A percentile compares a stretch with the other conserved stretches of the same genome.
Conservation (phyloP, 2,329 filamentous ascomycete genomes). For the Dactylellina parvicollis region DNA sequence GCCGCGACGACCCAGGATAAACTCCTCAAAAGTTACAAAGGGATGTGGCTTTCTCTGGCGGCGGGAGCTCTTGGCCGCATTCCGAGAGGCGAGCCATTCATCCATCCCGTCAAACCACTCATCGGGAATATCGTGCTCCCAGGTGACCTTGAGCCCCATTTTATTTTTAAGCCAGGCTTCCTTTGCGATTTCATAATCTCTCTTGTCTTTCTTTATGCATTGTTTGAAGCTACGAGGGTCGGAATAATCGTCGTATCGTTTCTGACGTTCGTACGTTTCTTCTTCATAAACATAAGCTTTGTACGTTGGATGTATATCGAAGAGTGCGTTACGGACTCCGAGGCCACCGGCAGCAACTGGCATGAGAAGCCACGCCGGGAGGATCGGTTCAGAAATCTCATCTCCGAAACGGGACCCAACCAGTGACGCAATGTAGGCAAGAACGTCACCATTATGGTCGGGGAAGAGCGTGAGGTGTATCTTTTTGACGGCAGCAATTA, state of each 20-base stretch:
- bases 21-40: slow-evolving; percentile 66
- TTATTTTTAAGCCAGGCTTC: slow-evolving; percentile 28
- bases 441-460: slow-evolving; percentile 63
- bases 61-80: slow-evolving; percentile 38
- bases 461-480: slow-evolving; percentile 68
- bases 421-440: slow-evolving; percentile 67
- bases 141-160: slow-evolving; percentile 2
- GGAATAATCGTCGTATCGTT: slow-evolving; percentile 57
- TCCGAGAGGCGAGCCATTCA: slow-evolving; percentile 15
- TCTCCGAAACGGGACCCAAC: slow-evolving; percentile 66
- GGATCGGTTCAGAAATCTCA: slow-evolving; percentile 62
- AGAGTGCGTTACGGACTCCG: slow-evolving; percentile 64
- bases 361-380: slow-evolving; percentile 63
- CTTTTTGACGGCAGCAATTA: slow-evolving; percentile 66
- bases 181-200: slow-evolving; percentile 25
- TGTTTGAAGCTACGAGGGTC: slow-evolving; percentile 47
- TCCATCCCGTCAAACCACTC: slow-evolving; percentile 41
- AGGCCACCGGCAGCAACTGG: slow-evolving; percentile 65
- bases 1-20: slow-evolving; percentile 53
- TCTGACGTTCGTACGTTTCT: slow-evolving; percentile 58
- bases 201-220: slow-evolving; percentile 42
- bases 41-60: slow-evolving; percentile 60
- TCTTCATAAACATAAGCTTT: slow-evolving; percentile 60
- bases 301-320: slow-evolving; percentile 63
- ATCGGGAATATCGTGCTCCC: slow-evolving; percentile 34